phyloP scores from a whole-genome alignment of 148 eudicot genomes.

The Silene conica region DNA sequence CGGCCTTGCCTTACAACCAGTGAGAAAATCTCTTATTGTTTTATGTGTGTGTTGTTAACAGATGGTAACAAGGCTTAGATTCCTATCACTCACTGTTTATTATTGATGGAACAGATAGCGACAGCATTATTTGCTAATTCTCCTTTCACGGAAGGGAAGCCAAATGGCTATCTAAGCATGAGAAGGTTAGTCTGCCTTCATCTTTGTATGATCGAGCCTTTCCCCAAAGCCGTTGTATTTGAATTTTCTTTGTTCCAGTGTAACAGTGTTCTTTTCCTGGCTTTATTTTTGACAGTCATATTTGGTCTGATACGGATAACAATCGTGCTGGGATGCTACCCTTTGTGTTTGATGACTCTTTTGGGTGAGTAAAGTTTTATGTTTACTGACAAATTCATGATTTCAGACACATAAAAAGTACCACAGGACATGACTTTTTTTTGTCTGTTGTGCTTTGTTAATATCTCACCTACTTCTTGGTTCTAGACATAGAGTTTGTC shows the following conservation, averaged over 20 bases:
- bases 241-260: slow-evolving; percentile 4
- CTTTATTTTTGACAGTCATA: slow-evolving; percentile 51
- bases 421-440: slow-evolving; percentile 4
- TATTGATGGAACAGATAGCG: slow-evolving; percentile 62
- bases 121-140: slow-evolving; percentile 98
- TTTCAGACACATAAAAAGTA: neutral
- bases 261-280: slow-evolving; percentile 11
- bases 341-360: slow-evolving; percentile 83
- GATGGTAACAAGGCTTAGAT: neutral
- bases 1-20: slow-evolving; percentile 97
- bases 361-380: slow-evolving; percentile 55
- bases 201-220: slow-evolving; percentile 4
- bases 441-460: neutral
- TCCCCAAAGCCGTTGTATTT: slow-evolving; percentile 9
- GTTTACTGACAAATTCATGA: neutral
- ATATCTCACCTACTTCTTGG: neutral
- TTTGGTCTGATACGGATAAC: slow-evolving; percentile 91
- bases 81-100: slow-evolving; percentile 15
- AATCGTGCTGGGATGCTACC: slow-evolving; percentile 92
- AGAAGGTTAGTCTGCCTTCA: slow-evolving; percentile 46
- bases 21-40: slow-evolving; percentile 32
- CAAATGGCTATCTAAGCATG: slow-evolving; percentile 95
- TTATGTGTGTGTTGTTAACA: slow-evolving; percentile 6
- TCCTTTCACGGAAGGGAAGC: slow-evolving; percentile 95
- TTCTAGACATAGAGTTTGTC: neutral